Evolutionary conservation across 1,284 basidiomycete genomes (phyloP), one percentile per base, ranked within the genome.

Genomic region (Apiotrichum laibachii): DNA sequence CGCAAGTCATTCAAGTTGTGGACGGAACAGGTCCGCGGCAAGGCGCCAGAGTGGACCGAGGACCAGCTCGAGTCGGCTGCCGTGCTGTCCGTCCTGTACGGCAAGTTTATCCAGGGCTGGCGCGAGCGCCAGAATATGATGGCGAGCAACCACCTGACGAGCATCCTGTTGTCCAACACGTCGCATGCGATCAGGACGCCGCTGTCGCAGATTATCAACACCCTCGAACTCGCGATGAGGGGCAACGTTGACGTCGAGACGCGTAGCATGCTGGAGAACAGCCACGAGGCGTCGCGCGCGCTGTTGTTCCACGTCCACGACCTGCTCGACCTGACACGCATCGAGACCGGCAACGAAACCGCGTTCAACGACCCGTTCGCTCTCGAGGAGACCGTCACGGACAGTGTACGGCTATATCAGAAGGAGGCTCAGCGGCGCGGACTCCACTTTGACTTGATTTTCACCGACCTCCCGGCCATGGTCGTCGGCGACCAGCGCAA

Each of bases 11-110:
- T 93, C 82, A 89, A 86, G 69, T 82, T 83, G 4, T 94, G 90
- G 90, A 85, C 85, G 0, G 88, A 93, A 75, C 86, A 81, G 2
- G 85, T 93, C 11, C 82, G 84, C 21, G 90, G 89, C 4, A 81
- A 85, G 46, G 87, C 85, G 67, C 81, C 88, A 37, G 81, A 81
- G 7, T 95, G 90, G 90, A 87, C 88, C 13, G 89, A 92, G 60
- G 90, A 93, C 69, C 89, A 93, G 72, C 77, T 92, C 49, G 90
- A 93, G 76, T 92, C 90, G 4, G 90, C 89, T 0, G 86, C 87
- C 44, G 88, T 92, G 6, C 80, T 93, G n/a, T 87, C 89, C 18
- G 78, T 92, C 26, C 88, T 93, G 12, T 79, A 79, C 62, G 77
- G 76, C 35, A 78, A 89, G 84, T 92, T 91, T 78, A 76, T 77